Conservation (phyloP, 2,329 filamentous ascomycete genomes). For the Colletotrichum falcatum region DNA sequence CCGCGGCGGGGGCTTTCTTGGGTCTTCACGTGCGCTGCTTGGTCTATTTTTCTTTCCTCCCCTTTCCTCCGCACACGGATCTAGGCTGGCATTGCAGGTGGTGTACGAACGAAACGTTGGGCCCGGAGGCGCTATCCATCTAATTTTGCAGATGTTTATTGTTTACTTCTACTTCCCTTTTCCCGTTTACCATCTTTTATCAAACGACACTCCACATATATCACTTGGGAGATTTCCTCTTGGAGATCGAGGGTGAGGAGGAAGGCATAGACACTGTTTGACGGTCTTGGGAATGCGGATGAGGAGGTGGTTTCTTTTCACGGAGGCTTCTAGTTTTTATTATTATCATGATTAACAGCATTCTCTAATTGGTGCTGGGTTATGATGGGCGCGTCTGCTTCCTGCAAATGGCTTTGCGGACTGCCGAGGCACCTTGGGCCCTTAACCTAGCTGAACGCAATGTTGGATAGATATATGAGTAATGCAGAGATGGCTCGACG, state of each 20-base stretch:
- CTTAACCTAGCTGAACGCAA: constrained; percentile 16
- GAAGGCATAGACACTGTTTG: neutral
- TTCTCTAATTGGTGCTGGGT: constrained; percentile 14
- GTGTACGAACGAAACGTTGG: constrained; percentile 22
- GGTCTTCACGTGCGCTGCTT: constrained; percentile 19
- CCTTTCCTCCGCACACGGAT: constrained; percentile 1
- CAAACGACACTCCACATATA: constrained; percentile 18
- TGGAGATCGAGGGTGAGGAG: neutral
- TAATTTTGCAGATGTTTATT: constrained; percentile 4
- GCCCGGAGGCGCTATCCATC: constrained; percentile 16
- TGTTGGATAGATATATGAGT: constrained; percentile 41
- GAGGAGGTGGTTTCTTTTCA: neutral
- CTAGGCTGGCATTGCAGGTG: constrained; percentile 25
- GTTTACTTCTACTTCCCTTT: constrained; percentile 15
- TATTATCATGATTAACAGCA: constrained; percentile 23
- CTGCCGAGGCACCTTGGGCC: constrained; percentile 3
- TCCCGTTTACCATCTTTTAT: constrained; percentile 10
- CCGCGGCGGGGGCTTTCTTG: neutral
- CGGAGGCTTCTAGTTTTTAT: neutral
- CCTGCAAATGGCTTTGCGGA: constrained; percentile 27
- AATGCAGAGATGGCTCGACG: constrained; percentile 40
- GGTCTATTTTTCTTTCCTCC: neutral
- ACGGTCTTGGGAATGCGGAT: neutral
- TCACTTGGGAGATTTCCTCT: neutral
- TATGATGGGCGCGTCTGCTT: constrained; percentile 33